Percentiles rank a stretch among this genome's conserved stretches.
These are phyloP conservation scores for Colletotrichum sp. DNA, from an alignment of 2,329 filamentous ascomycete species.

Conservation along the genomic window DNA sequence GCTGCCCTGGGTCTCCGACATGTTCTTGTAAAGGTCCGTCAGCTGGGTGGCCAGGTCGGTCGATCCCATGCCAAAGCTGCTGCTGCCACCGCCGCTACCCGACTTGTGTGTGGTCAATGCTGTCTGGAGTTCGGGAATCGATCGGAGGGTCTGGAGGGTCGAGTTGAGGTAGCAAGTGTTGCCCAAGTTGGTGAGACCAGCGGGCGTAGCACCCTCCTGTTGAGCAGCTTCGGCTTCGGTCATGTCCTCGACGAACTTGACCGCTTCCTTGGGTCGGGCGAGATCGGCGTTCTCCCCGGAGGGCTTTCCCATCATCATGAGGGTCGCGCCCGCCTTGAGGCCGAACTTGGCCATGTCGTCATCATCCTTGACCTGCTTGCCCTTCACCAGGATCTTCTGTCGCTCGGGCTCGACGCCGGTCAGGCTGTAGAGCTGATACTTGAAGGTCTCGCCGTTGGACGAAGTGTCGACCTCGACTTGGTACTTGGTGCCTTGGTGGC, in stretches of 20 bases:
- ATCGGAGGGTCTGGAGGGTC: constrained; percentile 87
- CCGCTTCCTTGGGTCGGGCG: constrained; percentile 76
- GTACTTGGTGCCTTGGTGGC: constrained; percentile 94
- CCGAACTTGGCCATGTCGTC: constrained; percentile 83
- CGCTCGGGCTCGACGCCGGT: constrained; percentile 95
- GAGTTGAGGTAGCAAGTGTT: constrained; percentile 99
- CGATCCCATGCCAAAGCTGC: constrained; percentile 10
- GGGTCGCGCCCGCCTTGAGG: constrained; percentile 82
- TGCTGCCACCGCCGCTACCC: constrained; percentile 59
- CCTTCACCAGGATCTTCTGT: constrained; percentile 95
- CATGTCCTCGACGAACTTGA: constrained; percentile 97
- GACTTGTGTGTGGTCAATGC: constrained; percentile 67
- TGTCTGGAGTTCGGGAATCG: constrained; percentile 89
- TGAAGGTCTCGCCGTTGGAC: constrained; percentile 90
- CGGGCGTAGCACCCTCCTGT: constrained; percentile 82
- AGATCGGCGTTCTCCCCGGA: constrained; percentile 66
- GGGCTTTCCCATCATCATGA: constrained; percentile 98
- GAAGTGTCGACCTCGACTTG: constrained; percentile 88
- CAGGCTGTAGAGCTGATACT: constrained; percentile 92
- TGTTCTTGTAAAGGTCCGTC: constrained; percentile 83
- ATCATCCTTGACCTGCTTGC: constrained; percentile 94
- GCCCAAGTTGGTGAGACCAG: constrained; percentile 88
- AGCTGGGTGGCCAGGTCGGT: constrained; percentile 56
- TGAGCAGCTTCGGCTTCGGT: constrained; percentile 89
- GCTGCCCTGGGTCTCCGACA: constrained; percentile 88